These are phyloP conservation scores for Dianthus caryophyllus DNA, from an alignment of 148 eudicot genomes.

Conservation along the genomic window DNA sequence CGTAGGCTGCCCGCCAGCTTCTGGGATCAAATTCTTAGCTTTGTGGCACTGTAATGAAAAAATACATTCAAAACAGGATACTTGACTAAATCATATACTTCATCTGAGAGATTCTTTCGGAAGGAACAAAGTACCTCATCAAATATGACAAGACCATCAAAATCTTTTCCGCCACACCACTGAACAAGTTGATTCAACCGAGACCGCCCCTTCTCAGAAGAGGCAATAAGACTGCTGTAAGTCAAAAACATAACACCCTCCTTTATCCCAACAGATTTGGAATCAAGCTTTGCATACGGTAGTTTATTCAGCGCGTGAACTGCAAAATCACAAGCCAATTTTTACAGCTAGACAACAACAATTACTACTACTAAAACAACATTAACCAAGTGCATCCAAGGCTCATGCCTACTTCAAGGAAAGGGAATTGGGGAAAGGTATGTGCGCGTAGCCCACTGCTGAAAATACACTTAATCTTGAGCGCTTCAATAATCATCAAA, in stretches of 20 bases:
- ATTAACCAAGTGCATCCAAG: neutral
- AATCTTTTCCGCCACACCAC: conserved; percentile 90
- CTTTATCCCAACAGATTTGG: conserved; percentile 80
- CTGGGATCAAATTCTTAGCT: conserved; percentile 96
- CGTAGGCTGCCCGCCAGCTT: conserved; percentile 95
- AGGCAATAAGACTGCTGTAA: conserved; percentile 95
- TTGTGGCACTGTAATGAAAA: conserved; percentile 73
- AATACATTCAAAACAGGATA: conserved; percentile 2
- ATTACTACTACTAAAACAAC: too few relatives aligned
- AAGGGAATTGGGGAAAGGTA: too few relatives aligned
- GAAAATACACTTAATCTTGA: too few relatives aligned
- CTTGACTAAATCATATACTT: neutral
- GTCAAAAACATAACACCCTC: conserved; percentile 96
- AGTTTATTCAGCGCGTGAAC: conserved; percentile 97
- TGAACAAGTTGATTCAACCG: conserved; percentile 94
- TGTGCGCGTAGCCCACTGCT: too few relatives aligned
- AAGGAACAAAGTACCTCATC: conserved; percentile 60
- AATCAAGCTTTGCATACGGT: conserved; percentile 91
- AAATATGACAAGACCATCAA: conserved; percentile 86
- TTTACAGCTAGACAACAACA: conserved; percentile 2
- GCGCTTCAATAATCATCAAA: too few relatives aligned
- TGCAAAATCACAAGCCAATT: conserved; percentile 37
- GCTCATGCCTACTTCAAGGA: too few relatives aligned
- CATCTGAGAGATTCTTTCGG: neutral
- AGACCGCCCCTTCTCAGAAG: conserved; percentile 91